Base-by-base conservation (phyloP, 2,329 filamentous ascomycete genomes). In the Penicillium hordei region DNA sequence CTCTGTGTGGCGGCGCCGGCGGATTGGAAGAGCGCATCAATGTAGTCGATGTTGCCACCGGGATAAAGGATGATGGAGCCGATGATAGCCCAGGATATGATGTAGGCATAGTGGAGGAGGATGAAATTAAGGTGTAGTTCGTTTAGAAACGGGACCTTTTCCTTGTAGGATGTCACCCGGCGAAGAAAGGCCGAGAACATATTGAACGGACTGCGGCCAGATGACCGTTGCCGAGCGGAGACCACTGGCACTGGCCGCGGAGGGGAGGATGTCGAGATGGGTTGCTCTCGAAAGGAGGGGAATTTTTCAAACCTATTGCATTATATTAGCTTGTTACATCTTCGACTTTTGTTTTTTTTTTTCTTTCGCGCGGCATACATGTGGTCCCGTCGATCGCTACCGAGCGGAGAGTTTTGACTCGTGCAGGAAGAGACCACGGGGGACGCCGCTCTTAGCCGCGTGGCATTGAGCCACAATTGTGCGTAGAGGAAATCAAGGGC, bases 21-120 rank as follows among this genome's bases (percentile, higher is more conserved):
- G n/a, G 89, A 85, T 67, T 97, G 91, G 80, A 96, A 91, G 17
- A 99, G 83, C 2, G 92, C 88, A 79, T 99, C 93, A 66, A 94
- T 90, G 69, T 96, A 99, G 2, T 75, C 61, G 58, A 97, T 73
- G 17, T 85, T 77, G 27, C 85, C 84, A 4, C 78, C 79, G 19
- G 83, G 84, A 66, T 86, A 97, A 19, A 99, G 74, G 50, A 96
- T 80, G 63, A 97, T 78, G 0, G 93, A 96, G 17, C 86, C 87
- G 46, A 93, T 51, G 1, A 99, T 79, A 5, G 84, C 81, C 74
- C 90, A 85, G 59, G 83, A 80, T 56, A 97, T 82, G 62, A 99
- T 88, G 78, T 91, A 96, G 57, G 89, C 82, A 72, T 97, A 80
- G 54, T 80, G 78, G 10, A 80, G 60, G 27, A 77, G 69, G 39